Percentiles rank a stretch among this genome's conserved stretches.
These are phyloP conservation scores for Cronartium ribicola DNA, from an alignment of 1,284 basidiomycete genomes.

Conservation along the genomic window DNA sequence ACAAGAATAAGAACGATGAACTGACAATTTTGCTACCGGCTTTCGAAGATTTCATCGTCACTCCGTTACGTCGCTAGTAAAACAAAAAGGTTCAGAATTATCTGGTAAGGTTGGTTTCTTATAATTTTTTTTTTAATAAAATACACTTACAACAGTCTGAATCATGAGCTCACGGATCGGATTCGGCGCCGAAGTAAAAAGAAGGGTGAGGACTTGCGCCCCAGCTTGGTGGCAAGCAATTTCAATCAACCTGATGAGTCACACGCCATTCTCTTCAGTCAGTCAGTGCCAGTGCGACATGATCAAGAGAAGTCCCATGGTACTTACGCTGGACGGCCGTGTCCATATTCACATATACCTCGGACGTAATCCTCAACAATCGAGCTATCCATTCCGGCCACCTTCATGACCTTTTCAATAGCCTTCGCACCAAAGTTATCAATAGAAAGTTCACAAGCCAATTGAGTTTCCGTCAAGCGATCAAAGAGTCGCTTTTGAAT, in stretches of 20 bases:
- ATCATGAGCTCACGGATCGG: conserved; percentile 42
- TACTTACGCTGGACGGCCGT: conserved; percentile 41
- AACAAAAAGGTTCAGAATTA: background rate
- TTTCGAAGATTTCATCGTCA: conserved; percentile 43
- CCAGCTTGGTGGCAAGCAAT: conserved; percentile 43
- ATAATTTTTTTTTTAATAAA: background rate
- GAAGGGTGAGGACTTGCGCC: conserved; percentile 40
- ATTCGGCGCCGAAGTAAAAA: conserved; percentile 40
- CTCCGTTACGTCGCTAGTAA: conserved; percentile 33
- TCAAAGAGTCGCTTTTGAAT: conserved; percentile 41
- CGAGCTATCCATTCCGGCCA: conserved; percentile 41
- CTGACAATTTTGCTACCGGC: conserved; percentile 41
- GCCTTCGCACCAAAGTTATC: conserved; percentile 43
- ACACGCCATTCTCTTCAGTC: background rate
- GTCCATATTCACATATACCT: conserved; percentile 42
- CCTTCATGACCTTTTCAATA: conserved; percentile 42
- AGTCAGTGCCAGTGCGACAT: background rate
- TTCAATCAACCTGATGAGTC: conserved; percentile 33
- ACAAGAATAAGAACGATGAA: background rate
- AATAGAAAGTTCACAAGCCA: conserved; percentile 42
- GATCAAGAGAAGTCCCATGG: background rate
- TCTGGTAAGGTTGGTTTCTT: background rate
- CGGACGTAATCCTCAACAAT: conserved; percentile 41
- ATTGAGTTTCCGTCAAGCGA: conserved; percentile 41
- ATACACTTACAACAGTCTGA: conserved; percentile 38